Evolutionary conservation across 1,284 basidiomycete genomes (phyloP).

Genomic region (Meripilus lineatus): DNA sequence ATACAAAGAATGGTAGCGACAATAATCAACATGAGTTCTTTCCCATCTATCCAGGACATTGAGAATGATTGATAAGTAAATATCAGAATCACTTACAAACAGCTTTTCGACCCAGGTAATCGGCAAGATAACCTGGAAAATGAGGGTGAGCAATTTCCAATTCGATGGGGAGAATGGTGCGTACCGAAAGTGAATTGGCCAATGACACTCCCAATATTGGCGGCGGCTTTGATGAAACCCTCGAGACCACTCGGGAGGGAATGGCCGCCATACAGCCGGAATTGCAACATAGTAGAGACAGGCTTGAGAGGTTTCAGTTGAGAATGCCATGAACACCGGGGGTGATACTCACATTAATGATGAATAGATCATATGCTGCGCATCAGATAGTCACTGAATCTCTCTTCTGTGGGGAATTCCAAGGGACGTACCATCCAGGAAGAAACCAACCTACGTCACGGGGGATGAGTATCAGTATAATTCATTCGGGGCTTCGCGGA

Average conservation of each 20-base stretch:
- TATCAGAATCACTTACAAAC: slow-evolving; percentile 42
- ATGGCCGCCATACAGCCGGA: slow-evolving; percentile 55
- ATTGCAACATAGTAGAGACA: slow-evolving; percentile 73
- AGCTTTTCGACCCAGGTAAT: slow-evolving; percentile 62
- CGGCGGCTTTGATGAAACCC: slow-evolving; percentile 63
- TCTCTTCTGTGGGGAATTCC: background rate
- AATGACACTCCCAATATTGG: slow-evolving; percentile 72
- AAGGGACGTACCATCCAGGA: slow-evolving; percentile 51
- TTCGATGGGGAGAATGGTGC: slow-evolving; percentile 30
- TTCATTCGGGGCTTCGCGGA: background rate
- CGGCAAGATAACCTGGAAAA: slow-evolving; percentile 33
- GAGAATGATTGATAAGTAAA: background rate
- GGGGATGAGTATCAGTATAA: too few species aligned
- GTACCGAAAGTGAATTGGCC: slow-evolving; percentile 67
- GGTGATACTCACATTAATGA: slow-evolving; percentile 57
- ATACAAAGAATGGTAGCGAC: slow-evolving; percentile 62
- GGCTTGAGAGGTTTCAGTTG: slow-evolving; percentile 36
- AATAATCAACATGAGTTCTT: slow-evolving; percentile 78
- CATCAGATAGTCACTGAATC: background rate
- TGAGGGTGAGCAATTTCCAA: background rate
- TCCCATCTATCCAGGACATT: slow-evolving; percentile 45
- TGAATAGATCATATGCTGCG: slow-evolving; percentile 70
- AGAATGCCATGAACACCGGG: background rate
- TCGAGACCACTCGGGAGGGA: slow-evolving; percentile 52
- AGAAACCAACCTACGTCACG: slow-evolving; percentile 66